A percentile compares a stretch with the other conserved stretches of the same genome.
phyloP scores from a whole-genome alignment of 1,284 basidiomycete genomes.

The Nidula niveotomentosa region DNA sequence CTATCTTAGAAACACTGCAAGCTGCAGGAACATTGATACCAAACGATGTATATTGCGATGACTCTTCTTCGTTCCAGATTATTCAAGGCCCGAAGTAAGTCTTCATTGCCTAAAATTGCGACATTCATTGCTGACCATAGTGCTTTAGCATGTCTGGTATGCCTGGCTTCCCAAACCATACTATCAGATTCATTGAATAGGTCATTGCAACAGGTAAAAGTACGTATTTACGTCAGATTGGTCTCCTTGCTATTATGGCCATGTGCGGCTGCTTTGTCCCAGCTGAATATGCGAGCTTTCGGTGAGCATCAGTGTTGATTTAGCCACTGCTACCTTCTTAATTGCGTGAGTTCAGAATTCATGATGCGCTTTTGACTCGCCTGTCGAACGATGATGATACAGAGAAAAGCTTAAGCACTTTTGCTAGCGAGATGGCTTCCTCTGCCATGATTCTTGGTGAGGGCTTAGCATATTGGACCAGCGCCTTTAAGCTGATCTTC shows the following conservation, averaged over 20 bases:
- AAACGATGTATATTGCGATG: slow-evolving; percentile 86
- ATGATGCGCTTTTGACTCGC: slow-evolving; percentile 83
- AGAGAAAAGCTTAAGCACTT: slow-evolving; percentile 87
- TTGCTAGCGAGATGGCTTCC: slow-evolving; percentile 90
- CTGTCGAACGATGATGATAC: slow-evolving; percentile 93
- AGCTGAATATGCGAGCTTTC: slow-evolving; percentile 86
- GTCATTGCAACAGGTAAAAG: slow-evolving; percentile 67
- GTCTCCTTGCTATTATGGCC: slow-evolving; percentile 81
- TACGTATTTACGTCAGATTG: slow-evolving; percentile 88
- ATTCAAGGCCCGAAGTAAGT: slow-evolving; percentile 87
- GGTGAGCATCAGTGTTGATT: slow-evolving; percentile 33
- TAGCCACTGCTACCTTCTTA: background rate
- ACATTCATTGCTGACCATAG: background rate
- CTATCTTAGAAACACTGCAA: slow-evolving; percentile 78
- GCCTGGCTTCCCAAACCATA: background rate
- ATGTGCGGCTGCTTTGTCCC: slow-evolving; percentile 92
- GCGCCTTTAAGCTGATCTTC: background rate
- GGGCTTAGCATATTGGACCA: slow-evolving; percentile 3
- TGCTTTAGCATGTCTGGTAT: slow-evolving; percentile 78
- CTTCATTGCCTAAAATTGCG: background rate
- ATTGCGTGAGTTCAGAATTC: slow-evolving; percentile 46
- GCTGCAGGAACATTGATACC: slow-evolving; percentile 71
- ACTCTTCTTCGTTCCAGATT: slow-evolving; percentile 83
- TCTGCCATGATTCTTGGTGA: slow-evolving; percentile 85
- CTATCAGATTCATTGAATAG: too few relatives aligned